phyloP scores from a whole-genome alignment of 257 asterid genomes.

The Jacaranda copaia region DNA sequence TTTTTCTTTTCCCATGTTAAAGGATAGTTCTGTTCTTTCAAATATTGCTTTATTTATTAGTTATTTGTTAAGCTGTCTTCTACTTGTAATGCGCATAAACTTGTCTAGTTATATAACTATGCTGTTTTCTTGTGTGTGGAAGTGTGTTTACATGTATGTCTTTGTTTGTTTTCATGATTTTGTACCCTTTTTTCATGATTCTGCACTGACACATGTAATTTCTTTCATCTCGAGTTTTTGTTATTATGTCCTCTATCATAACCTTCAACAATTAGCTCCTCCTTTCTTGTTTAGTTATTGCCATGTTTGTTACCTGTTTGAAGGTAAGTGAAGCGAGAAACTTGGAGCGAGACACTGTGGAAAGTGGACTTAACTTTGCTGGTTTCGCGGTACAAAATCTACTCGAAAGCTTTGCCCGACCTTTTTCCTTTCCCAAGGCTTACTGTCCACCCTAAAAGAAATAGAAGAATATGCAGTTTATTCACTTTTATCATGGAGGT shows the following conservation, averaged over 20 bases:
- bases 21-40: slow-evolving; percentile 16
- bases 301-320: slow-evolving; percentile 36
- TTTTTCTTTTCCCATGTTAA: not conserved
- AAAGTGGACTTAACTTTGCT: slow-evolving; percentile 85
- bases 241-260: slow-evolving; percentile 3
- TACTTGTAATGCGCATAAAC: not conserved
- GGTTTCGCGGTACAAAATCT: slow-evolving; percentile 87
- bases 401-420: slow-evolving; percentile 4
- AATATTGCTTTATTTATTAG: slow-evolving; percentile 16
- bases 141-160: slow-evolving; percentile 18
- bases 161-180: not conserved
- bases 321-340: slow-evolving; percentile 98
- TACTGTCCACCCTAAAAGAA: slow-evolving; percentile 19
- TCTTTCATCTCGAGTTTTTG: not conserved
- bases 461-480: not conserved
- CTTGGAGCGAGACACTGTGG: slow-evolving; percentile 87
- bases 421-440: slow-evolving; percentile 10
- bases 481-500: slow-evolving; percentile 17
- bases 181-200: slow-evolving; percentile 17
- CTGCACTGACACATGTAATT: slow-evolving; percentile 16
- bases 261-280: not conserved
- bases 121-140: not conserved
- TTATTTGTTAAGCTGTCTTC: slow-evolving; percentile 19
- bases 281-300: slow-evolving; percentile 33
- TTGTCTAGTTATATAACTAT: not conserved